Percentiles rank a stretch among this genome's conserved stretches.
These are phyloP conservation scores for Hypholoma sublateritium DNA, from an alignment of 768 basidiomycete genomes.

Conservation along the genomic window DNA sequence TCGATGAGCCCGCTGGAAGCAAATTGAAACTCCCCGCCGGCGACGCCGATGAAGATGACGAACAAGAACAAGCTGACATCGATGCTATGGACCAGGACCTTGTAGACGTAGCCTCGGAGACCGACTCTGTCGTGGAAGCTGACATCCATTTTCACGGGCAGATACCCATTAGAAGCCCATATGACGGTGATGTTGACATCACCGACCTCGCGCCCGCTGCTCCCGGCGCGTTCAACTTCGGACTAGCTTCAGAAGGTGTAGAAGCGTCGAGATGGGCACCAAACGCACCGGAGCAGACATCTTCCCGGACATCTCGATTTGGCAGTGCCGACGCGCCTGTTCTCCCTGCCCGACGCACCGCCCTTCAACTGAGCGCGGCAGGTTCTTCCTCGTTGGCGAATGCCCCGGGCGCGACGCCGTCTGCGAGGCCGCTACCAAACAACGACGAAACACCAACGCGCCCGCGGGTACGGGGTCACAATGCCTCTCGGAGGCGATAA, in stretches of 20 bases:
- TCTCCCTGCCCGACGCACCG: conserved; percentile 8
- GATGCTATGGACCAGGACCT: conserved; percentile 79
- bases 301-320: conserved; percentile 13
- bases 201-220: conserved; percentile 1
- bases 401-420: conserved; percentile 2
- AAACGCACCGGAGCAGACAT: too few relatives aligned
- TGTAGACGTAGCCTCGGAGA: conserved; percentile 34
- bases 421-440: conserved; percentile 12
- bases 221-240: conserved; percentile 13
- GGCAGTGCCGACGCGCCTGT: conserved; percentile 4
- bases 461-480: conserved; percentile 19
- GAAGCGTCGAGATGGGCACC: conserved; percentile 34
- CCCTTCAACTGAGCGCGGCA: conserved; percentile 1
- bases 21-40: not conserved
- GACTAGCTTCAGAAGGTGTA: conserved; percentile 25
- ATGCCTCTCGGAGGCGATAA: conserved; percentile 17
- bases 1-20: conserved; percentile 23
- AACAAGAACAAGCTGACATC: conserved; percentile 55
- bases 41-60: conserved; percentile 34
- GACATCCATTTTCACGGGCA: conserved; percentile 4
- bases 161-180: not conserved
- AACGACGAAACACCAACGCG: conserved; percentile 25
- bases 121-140: conserved; percentile 34
- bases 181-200: conserved; percentile 7
- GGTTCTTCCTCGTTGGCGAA: conserved; percentile 10